Base-by-base conservation (phyloP, 495 filamentous ascomycete species). In the Amniculicola lignicola region DNA sequence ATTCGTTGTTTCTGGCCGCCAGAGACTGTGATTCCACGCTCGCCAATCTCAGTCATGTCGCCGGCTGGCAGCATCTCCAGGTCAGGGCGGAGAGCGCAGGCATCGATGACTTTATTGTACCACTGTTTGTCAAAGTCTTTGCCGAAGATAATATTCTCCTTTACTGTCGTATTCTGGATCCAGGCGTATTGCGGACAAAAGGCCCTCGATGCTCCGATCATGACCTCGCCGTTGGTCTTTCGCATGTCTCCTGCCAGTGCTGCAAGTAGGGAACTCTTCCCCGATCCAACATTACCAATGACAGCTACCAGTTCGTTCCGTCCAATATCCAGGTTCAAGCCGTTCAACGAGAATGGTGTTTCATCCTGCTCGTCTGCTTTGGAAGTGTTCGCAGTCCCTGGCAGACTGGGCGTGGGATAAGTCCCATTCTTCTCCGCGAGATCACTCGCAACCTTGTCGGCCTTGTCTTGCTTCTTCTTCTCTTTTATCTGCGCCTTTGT, bases 151-250 rank as follows among this genome's bases (percentile, higher is more conserved):
- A 98, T 93, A 61, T 98, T 98, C 46, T 95, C 79, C 52, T 78
- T 82, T 4, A 96, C 84, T 12, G 84, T 86, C 0, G 89, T 75
- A 62, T 96, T 98, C 64, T 96, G 91, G 40, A 98, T 96, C 93
- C 93, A 98, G 2, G 93, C 88, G 65, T 93, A 95, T 64, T 98
- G 93, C 0, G 93, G 90, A 62, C 93, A 98, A 61, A 94, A 96
- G 0, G 90, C 87, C 43, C 90, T 73, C 1, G 81, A 82, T 1
- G 87, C 87, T 40, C 90, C 89, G 47, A 95, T 73, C 4, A 78
- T 77, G 4, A 96, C 77, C 29, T 78, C 74, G 1, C 93, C 93
- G 11, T 72, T 70, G 0, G 88, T 93, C 66, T 83, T 81, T 16
- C 90, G 79, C 93, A 98, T 98, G 60, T 98, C 91, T 24, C 93